Evolutionary conservation across 2,329 filamentous ascomycete species (phyloP).

Genomic region (Scedosporium aurantiacum): DNA sequence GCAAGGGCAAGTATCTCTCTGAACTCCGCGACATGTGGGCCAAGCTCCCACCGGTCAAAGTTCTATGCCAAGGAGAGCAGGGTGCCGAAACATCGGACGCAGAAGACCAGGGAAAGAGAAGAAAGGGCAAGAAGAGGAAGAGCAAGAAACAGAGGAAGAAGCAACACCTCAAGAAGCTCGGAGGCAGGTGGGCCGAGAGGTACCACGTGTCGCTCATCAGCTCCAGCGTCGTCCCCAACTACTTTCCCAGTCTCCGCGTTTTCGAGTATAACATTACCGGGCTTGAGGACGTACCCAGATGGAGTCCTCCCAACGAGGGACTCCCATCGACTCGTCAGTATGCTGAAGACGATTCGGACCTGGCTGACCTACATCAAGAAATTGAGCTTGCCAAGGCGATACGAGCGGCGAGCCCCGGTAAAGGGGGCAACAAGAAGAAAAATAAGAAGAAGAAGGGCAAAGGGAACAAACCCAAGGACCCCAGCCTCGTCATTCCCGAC

Average conservation of each 20-base stretch:
- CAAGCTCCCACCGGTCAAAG: constrained; percentile 42
- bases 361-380: constrained; percentile 7
- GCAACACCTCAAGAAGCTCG: constrained; percentile 49
- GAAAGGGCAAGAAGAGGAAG: constrained; percentile 19
- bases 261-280: constrained; percentile 87
- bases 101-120: constrained; percentile 14
- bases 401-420: neutral
- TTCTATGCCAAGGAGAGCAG: neutral
- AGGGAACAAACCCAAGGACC: constrained; percentile 40
- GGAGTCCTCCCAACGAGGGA: constrained; percentile 19
- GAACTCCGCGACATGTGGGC: constrained; percentile 73
- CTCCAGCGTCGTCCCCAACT: constrained; percentile 86
- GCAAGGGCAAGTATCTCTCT: constrained; percentile 31
- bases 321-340: constrained; percentile 8
- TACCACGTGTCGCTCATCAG: constrained; percentile 73
- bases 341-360: constrained; percentile 10
- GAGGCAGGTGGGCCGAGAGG: constrained; percentile 72
- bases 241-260: constrained; percentile 82
- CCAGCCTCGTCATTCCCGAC: constrained; percentile 54
- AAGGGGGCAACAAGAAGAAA: constrained; percentile 18
- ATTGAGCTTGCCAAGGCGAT: constrained; percentile 14
- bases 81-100: constrained; percentile 6
- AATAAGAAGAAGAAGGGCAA: constrained; percentile 30
- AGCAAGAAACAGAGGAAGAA: constrained; percentile 36
- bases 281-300: constrained; percentile 45